Percentiles rank a stretch among this genome's conserved stretches.
These are phyloP conservation scores for Podaxis carcinomalis DNA, from an alignment of 768 basidiomycete genomes.

Conservation along the genomic window DNA sequence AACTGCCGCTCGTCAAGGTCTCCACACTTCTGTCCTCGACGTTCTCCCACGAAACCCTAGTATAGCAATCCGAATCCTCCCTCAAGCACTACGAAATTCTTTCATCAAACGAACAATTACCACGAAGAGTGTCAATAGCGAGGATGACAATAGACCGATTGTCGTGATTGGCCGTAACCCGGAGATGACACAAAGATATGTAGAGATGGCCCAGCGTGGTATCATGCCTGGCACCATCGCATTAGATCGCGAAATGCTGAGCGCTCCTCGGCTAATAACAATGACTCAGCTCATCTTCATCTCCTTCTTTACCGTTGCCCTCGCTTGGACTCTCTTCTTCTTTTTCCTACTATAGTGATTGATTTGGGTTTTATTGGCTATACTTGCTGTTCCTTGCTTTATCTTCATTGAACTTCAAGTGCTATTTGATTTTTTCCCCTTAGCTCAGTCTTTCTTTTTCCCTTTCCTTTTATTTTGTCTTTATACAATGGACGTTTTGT, in stretches of 20 bases:
- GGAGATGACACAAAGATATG: constrained; percentile 3
- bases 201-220: constrained; percentile 9
- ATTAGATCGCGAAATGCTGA: background rate
- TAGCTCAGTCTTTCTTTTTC: background rate
- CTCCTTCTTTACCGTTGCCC: background rate
- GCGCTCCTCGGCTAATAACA: constrained; percentile 2
- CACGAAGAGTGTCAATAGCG: background rate
- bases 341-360: background rate
- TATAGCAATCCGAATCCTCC: background rate
- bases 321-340: background rate
- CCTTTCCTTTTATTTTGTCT: background rate
- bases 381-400: background rate
- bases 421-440: background rate
- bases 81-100: background rate
- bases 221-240: constrained; percentile 5
- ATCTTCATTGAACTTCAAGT: background rate
- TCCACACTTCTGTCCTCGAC: constrained; percentile 5
- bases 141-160: background rate
- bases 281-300: constrained; percentile 4
- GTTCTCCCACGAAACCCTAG: background rate
- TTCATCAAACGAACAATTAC: background rate
- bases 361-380: background rate
- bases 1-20: constrained; percentile 6
- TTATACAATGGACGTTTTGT: background rate
- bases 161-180: constrained; percentile 2